These are phyloP conservation scores for Puccinia sorghi DNA, from an alignment of 1,284 basidiomycete genomes.

Conservation along the genomic window DNA sequence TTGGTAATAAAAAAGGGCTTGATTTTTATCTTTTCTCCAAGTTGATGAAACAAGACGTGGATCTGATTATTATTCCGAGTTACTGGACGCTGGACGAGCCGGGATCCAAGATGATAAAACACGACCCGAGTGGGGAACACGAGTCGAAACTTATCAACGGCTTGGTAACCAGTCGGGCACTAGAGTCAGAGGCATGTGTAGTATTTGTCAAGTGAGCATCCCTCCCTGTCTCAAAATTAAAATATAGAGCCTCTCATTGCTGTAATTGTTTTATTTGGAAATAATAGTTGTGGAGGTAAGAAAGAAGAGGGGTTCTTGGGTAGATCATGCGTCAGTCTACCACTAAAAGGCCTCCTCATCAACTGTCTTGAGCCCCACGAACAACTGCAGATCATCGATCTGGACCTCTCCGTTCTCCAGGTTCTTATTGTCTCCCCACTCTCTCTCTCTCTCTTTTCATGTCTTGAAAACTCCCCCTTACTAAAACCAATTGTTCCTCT, in stretches of 20 bases:
- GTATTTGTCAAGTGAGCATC: slow-evolving; percentile 38
- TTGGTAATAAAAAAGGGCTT: not conserved
- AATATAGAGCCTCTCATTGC: not conserved
- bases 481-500: not conserved
- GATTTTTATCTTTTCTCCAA: not conserved
- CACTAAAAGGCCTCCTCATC: slow-evolving; percentile 20
- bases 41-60: slow-evolving; percentile 36
- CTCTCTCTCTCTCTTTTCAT: no score
- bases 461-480: not conserved
- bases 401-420: slow-evolving; percentile 19
- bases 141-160: slow-evolving; percentile 28
- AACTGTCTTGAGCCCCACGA: slow-evolving; percentile 16
- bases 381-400: slow-evolving; percentile 11
- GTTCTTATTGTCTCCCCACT: not conserved
- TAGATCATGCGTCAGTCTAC: slow-evolving; percentile 25
- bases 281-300: slow-evolving; percentile 30
- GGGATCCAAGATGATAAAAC: slow-evolving; percentile 6
- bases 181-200: slow-evolving; percentile 31
- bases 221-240: not conserved
- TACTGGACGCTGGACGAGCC: slow-evolving; percentile 29
- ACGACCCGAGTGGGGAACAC: slow-evolving; percentile 7
- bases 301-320: slow-evolving; percentile 37
- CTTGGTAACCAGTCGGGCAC: slow-evolving; percentile 9
- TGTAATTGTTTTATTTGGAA: not conserved
- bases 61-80: slow-evolving; percentile 31